phyloP scores from a whole-genome alignment of 192 early-diverging fungal genomes.

The Haplosporangium gracile region DNA sequence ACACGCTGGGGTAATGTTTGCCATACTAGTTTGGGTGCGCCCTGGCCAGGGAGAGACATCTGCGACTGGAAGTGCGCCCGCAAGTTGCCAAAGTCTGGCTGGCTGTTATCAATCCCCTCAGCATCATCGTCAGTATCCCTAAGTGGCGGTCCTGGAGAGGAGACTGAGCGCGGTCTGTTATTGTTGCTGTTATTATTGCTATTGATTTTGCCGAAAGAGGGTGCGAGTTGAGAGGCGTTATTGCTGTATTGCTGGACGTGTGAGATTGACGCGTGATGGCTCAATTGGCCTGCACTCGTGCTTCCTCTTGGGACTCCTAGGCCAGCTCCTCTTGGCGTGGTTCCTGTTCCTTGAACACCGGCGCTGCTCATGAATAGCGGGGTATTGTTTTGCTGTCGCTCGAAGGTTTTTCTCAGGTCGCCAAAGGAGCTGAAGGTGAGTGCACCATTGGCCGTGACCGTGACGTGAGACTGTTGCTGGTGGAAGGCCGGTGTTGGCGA shows the following conservation, averaged over 20 bases:
- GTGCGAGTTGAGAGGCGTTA: background rate
- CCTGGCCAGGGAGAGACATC: constrained; percentile 11
- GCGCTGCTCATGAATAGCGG: constrained; percentile 21
- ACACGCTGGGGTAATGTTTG: background rate
- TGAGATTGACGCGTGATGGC: constrained; percentile 24
- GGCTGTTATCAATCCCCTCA: constrained; percentile 39
- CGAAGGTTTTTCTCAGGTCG: constrained; percentile 46
- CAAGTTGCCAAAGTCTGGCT: constrained; percentile 48
- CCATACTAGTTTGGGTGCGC: constrained; percentile 30
- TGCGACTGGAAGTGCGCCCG: constrained; percentile 54
- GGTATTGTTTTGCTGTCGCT: constrained; percentile 27
- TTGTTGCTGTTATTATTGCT: constrained; percentile 3
- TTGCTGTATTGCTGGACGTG: constrained; percentile 12
- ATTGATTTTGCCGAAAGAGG: background rate
- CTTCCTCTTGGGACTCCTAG: background rate
- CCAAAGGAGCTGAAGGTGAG: constrained; percentile 34
- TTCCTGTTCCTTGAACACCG: background rate
- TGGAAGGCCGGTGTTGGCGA: constrained; percentile 2
- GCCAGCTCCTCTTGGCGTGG: background rate
- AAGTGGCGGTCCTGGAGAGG: constrained; percentile 32
- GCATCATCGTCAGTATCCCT: background rate
- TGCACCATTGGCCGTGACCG: constrained; percentile 25
- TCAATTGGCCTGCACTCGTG: background rate
- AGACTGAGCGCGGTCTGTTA: constrained; percentile 37
- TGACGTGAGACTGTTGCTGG: constrained; percentile 9